A percentile compares a stretch with the other conserved stretches of the same genome.
phyloP scores from a whole-genome alignment of 768 basidiomycete species.

The Suillus americanus region DNA sequence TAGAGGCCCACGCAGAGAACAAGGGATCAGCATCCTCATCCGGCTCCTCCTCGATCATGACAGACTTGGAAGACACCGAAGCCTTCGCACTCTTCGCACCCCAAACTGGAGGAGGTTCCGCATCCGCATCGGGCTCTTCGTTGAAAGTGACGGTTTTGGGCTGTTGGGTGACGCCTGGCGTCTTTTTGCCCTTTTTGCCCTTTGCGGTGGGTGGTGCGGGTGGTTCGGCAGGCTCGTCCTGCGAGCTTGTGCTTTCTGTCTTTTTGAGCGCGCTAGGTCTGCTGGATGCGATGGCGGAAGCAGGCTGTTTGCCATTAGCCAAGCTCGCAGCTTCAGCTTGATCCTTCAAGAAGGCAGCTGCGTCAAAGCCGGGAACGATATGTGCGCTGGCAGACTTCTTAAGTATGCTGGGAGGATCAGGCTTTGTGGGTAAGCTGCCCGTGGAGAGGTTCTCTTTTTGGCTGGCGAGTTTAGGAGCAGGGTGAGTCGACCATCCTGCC shows the following conservation, averaged over 20 bases:
- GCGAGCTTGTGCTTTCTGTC: conserved; percentile 2
- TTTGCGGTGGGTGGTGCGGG: conserved; percentile 6
- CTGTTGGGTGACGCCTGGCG: conserved; percentile 13
- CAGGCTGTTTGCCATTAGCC: background rate
- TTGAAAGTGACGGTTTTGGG: conserved; percentile 16
- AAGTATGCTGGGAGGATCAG: conserved; percentile 21
- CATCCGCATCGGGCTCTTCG: conserved; percentile 18
- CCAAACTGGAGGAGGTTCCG: conserved; percentile 26
- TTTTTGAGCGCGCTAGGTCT: conserved; percentile 2
- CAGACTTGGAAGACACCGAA: conserved; percentile 16
- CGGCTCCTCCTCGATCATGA: conserved; percentile 25
- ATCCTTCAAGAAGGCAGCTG: conserved; percentile 3
- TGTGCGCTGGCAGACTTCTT: conserved; percentile 27
- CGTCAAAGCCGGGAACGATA: conserved; percentile 27
- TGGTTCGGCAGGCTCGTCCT: conserved; percentile 3
- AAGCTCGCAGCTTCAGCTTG: background rate
- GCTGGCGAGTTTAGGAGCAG: conserved; percentile 14
- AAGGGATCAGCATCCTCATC: conserved; percentile 27
- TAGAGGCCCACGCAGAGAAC: background rate
- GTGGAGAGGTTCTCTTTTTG: conserved; percentile 29
- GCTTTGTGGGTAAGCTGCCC: conserved; percentile 16
- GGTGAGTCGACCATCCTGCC: conserved; percentile 14
- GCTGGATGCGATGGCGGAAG: background rate
- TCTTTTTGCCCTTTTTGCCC: conserved; percentile 29
- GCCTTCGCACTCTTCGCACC: conserved; percentile 16